A percentile compares a stretch with the other conserved stretches of the same genome.
Evolutionary conservation across 116 monocot species (phyloP).

Genomic region (Posidonia oceanica): DNA sequence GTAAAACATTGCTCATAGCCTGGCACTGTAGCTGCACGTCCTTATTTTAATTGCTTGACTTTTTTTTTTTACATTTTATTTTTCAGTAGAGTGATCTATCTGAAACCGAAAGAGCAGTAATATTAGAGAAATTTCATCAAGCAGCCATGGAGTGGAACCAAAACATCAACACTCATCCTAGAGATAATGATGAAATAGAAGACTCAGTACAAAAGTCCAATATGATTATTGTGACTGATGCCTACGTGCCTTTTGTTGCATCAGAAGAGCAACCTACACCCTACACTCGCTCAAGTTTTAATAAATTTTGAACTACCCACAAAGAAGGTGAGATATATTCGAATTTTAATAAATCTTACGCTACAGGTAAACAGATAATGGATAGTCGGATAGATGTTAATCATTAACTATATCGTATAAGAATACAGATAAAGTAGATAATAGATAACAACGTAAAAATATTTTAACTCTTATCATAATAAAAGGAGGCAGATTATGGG

Average conservation of each 20-base stretch:
- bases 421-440: too few species aligned
- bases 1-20: too few species aligned
- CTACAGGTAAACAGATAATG: too few species aligned
- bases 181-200: slow-evolving; percentile 25
- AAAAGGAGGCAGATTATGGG: too few species aligned
- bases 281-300: slow-evolving; percentile 52
- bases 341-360: too few species aligned
- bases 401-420: too few species aligned
- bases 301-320: slow-evolving; percentile 87
- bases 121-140: slow-evolving; percentile 60
- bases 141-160: slow-evolving; percentile 57
- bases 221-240: slow-evolving; percentile 84
- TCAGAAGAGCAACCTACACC: slow-evolving; percentile 49
- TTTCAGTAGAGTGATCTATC: slow-evolving; percentile 81
- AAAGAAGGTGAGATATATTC: slow-evolving; percentile 58
- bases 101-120: slow-evolving; percentile 52
- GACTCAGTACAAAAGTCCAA: slow-evolving; percentile 29
- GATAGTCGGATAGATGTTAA: too few species aligned
- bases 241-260: slow-evolving; percentile 51
- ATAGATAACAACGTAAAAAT: too few species aligned
- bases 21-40: not conserved
- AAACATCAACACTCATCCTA: slow-evolving; percentile 12
- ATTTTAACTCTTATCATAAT: too few species aligned
- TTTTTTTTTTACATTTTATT: not conserved
- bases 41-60: not conserved